Base-by-base conservation (phyloP, 2,329 filamentous ascomycete genomes). In the Hypoxylon sp. region DNA sequence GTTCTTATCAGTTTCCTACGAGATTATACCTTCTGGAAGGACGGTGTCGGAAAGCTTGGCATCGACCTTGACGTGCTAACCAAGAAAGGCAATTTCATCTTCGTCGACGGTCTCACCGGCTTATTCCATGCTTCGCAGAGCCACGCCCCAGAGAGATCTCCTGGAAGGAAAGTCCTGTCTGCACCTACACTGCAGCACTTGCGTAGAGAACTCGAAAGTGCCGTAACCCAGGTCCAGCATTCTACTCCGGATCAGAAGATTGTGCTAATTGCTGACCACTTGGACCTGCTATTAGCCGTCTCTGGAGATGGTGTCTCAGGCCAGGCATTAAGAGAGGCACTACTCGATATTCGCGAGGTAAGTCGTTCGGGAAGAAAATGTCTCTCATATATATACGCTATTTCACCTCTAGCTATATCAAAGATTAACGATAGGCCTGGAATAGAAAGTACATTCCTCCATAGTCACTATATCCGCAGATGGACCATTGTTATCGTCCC, bases 1-100 rank as follows among this genome's bases (percentile, higher is more conserved):
- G 84, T 97, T 2, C 83, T 98, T 2, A 89, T 96, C 63, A 97
- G 92, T 81, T 97, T 96, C 80, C 82, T 97, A 80, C 86, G 93
- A 66, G 91, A 95, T 74, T 87, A 86, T 69, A 82, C 86, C 1
- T 97, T 97, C 76, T 98, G 94, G 93, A 89, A 83, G 68, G 87
- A 90, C 2, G 90, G 92, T 53, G 86, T 86, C 1, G 86, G 88
- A 58, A 90, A 90, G 78, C 79, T 93, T 75, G 92, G 92, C 2
- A 76, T 96, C 52, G 93, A 97, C 79, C 82, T 96, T 55, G 86
- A 90, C 17, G 84, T 84, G 5, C 78, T 90, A 3, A 79, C 81
- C 58, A 83, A 83, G 36, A 85, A 86, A 67, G 86, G 86, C 32
- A 86, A 85, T 56, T 91, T 97, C 73, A 81, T 83, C 46, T 95